Evolutionary conservation across 257 asterid genomes (phyloP).

Genomic region (Salvia miltiorrhiza): DNA sequence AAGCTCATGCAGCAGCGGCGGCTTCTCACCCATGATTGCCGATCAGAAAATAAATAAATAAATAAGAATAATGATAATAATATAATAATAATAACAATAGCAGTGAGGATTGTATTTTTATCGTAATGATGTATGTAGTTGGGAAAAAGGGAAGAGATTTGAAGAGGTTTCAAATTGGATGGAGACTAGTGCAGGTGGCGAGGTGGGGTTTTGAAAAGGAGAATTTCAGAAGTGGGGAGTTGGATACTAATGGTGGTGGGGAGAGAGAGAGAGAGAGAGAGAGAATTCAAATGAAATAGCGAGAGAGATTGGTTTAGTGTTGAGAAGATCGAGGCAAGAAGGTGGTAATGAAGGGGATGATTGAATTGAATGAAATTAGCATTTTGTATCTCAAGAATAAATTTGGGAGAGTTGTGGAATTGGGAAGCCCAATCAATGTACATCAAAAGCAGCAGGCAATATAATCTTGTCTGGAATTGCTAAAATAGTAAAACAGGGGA

Average conservation of each 20-base stretch:
- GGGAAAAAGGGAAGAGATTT: constrained; percentile 13
- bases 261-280: not conserved
- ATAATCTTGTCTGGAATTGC: constrained; percentile 23
- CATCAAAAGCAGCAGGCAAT: constrained; percentile 28
- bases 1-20: constrained; percentile 74
- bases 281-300: constrained; percentile 11
- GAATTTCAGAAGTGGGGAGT: constrained; percentile 26
- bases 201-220: constrained; percentile 21
- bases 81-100: no score
- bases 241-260: constrained; percentile 23
- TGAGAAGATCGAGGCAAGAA: constrained; percentile 44
- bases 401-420: not conserved
- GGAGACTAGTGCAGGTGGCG: constrained; percentile 4
- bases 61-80: no score
- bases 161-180: constrained; percentile 40
- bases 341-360: constrained; percentile 17
- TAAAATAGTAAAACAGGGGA: constrained; percentile 3
- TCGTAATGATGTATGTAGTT: not conserved
- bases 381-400: not conserved
- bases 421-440: constrained; percentile 16
- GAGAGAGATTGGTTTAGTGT: constrained; percentile 26
- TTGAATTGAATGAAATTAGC: not conserved
- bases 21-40: constrained; percentile 37
- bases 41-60: not conserved
- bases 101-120: not conserved